Evolutionary conservation across 2,329 filamentous ascomycete species (phyloP).

Genomic region (Ophiostoma montium): DNA sequence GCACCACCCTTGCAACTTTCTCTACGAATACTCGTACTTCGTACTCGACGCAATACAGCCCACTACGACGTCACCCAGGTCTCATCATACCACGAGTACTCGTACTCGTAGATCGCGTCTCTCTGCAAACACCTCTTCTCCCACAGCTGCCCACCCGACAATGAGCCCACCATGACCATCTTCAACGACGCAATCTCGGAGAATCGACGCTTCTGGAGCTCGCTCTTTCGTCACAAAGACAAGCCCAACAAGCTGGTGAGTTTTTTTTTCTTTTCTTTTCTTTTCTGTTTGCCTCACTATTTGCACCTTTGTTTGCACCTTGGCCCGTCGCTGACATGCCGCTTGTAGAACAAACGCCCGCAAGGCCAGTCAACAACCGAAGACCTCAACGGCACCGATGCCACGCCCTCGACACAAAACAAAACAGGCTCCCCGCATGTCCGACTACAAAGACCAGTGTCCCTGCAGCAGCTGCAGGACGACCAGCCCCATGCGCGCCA

Average conservation of each 20-base stretch:
- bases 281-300: no score
- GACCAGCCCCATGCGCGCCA: neutral
- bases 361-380: constrained; percentile 16
- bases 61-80: constrained; percentile 1
- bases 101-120: neutral
- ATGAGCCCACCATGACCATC: constrained; percentile 11
- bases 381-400: neutral
- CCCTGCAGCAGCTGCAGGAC: neutral
- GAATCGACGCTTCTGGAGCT: constrained; percentile 32
- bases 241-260: constrained; percentile 23
- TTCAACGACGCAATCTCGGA: constrained; percentile 27
- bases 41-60: no score
- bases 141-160: neutral
- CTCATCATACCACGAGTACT: no score
- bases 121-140: neutral
- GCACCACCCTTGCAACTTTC: neutral
- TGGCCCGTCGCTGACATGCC: constrained; percentile 1
- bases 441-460: constrained; percentile 3
- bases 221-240: constrained; percentile 31
- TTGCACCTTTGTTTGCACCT: neutral
- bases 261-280: no score
- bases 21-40: no score
- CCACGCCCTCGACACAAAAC: neutral
- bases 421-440: neutral
- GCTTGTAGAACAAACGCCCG: constrained; percentile 20